Base-by-base conservation (phyloP, 2,329 filamentous ascomycete genomes). In the Hypoxylon rubiginosum region DNA sequence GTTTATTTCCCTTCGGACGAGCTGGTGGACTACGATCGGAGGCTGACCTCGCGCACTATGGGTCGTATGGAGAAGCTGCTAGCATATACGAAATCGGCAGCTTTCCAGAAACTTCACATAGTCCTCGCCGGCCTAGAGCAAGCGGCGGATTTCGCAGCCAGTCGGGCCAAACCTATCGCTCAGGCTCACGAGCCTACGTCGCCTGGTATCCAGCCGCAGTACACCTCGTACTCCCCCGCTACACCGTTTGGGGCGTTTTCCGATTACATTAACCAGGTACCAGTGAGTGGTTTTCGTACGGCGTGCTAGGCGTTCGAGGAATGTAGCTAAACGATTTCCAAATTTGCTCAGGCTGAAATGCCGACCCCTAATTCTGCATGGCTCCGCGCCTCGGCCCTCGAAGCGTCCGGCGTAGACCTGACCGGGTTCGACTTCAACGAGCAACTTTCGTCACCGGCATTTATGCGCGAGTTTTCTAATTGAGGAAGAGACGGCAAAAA, bases 1-100 rank as follows among this genome's bases (percentile, higher is more conserved):
- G 55, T 67, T 1, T 74, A 75, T 53, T 66, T 60, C 24, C 73
- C 74, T 2, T 62, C 50, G 2, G 63, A 71, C 36, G 62, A 67
- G 34, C 34, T 64, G 1, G 73, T 64, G 1, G 62, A 61, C 9
- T 26, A 67, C 5, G 73, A 75, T 41, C 67, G 63, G 11, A 51
- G 62, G n/a, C 65, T 76, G 6, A 69, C 70, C 13, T 46, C 58
- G 52, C 34, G 58, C 1, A 70, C 69, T 3, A 70, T 67, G 58
- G 34, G 50, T 21, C 62, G 66, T 13, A 54, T 72, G 41, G 65
- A 68, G 51, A 70, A 62, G 41, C 36, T 69, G 17, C 65, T 74
- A 1, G 64, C 66, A 32, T 50, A 60, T 17, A 67, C 69, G 1
- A 56, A 60, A 15, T 62, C 66, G 11, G 67, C 67, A 26, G 54